Evolutionary conservation across 1,139 yeast species (phyloP).

Genomic region (Keqinozyma sinolaborantium): DNA sequence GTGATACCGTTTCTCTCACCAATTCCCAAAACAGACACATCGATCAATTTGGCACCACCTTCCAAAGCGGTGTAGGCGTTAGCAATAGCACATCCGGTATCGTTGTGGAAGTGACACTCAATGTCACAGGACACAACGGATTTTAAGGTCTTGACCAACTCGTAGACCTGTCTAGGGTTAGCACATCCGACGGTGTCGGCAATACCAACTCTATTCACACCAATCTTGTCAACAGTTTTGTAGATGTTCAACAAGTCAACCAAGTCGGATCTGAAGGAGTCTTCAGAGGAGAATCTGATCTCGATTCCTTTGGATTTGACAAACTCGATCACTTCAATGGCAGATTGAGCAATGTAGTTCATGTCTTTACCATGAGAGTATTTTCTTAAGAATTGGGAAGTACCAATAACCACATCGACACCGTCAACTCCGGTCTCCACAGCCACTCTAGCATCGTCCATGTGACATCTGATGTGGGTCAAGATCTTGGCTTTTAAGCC

Average conservation of each 20-base stretch:
- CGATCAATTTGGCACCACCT: conserved; percentile 95
- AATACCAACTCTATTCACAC: conserved; percentile 98
- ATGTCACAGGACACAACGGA: conserved; percentile 95
- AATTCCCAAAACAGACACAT: conserved; percentile 93
- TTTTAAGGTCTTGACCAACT: conserved; percentile 88
- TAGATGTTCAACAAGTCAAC: conserved; percentile 93
- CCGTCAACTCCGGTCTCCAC: conserved; percentile 99
- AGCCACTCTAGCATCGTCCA: conserved; percentile 97
- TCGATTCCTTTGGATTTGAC: conserved; percentile 97
- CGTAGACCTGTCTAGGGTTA: conserved; percentile 98
- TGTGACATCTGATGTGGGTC: conserved; percentile 92
- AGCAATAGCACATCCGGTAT: conserved; percentile 98
- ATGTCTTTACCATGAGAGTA: conserved; percentile 98
- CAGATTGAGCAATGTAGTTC: conserved; percentile 96
- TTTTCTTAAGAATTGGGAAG: conserved; percentile 92
- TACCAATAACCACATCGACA: conserved; percentile 97
- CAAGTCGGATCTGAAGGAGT: conserved; percentile 94
- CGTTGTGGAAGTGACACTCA: conserved; percentile 98
- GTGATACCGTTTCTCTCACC: conserved; percentile 99
- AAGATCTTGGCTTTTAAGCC: conserved; percentile 94
- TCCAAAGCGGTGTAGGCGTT: conserved; percentile 97
- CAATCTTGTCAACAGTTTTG: conserved; percentile 95
- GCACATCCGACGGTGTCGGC: conserved; percentile 99
- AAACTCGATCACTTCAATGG: conserved; percentile 94
- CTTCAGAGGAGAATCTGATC: conserved; percentile 95